phyloP scores from a whole-genome alignment of 2,329 filamentous ascomycete genomes.

The Aspergillus floridensis region DNA sequence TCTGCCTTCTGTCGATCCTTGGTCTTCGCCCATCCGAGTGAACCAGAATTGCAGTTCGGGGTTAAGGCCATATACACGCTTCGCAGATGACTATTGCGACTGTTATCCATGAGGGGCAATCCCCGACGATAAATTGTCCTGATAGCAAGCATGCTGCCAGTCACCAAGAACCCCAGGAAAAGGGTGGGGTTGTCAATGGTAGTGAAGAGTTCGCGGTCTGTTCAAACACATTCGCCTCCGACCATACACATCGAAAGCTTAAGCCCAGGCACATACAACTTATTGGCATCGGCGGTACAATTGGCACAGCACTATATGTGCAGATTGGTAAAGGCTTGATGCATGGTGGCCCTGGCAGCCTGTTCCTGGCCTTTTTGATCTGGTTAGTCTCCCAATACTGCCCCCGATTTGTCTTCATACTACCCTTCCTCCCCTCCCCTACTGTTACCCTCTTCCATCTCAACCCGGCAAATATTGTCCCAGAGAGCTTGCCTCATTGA shows the following conservation, averaged over 20 bases:
- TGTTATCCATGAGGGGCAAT: conserved; percentile 17
- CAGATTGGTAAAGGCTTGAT: conserved; percentile 43
- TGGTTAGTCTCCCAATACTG: conserved; percentile 37
- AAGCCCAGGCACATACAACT: conserved; percentile 48
- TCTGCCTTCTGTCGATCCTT: background rate
- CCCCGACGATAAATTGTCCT: conserved; percentile 11
- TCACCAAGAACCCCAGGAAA: conserved; percentile 16
- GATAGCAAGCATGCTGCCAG: conserved; percentile 10
- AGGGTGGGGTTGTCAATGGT: conserved; percentile 16
- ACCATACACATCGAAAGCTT: conserved; percentile 42
- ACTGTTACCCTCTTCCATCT: background rate
- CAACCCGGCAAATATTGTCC: background rate
- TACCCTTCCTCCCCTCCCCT: conserved; percentile 5
- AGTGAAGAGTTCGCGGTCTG: conserved; percentile 23
- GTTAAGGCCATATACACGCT: background rate
- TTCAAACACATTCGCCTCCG: conserved; percentile 25
- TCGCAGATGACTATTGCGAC: conserved; percentile 16
- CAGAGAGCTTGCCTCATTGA: no score
- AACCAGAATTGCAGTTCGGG: background rate
- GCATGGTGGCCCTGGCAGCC: conserved; percentile 42
- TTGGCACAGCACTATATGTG: conserved; percentile 45
- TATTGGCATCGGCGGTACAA: conserved; percentile 48
- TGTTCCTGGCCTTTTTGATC: conserved; percentile 47
- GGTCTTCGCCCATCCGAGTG: background rate
- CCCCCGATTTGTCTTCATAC: background rate